Percentiles rank a stretch among this genome's conserved stretches.
Evolutionary conservation across 1,284 basidiomycete genomes (phyloP).

Genomic region (Cutaneotrichosporon spelunceum): DNA sequence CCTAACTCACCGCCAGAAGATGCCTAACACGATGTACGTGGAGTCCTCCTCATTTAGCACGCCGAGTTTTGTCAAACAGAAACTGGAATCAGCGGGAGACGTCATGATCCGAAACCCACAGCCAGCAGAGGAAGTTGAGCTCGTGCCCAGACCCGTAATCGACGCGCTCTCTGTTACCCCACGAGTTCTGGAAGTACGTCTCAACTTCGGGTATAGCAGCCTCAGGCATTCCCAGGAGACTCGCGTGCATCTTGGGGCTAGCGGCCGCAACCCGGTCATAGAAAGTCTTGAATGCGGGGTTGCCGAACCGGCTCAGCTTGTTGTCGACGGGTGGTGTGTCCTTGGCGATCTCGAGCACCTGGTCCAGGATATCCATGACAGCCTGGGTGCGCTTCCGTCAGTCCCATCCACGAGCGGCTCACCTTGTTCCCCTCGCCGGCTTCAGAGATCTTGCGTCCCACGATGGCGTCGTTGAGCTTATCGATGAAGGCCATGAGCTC

Average conservation of each 20-base stretch:
- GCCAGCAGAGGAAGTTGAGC: slow-evolving; percentile 93
- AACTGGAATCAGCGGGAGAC: slow-evolving; percentile 53
- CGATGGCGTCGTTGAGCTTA: slow-evolving; percentile 69
- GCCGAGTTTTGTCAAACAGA: slow-evolving; percentile 74
- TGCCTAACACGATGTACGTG: slow-evolving; percentile 70
- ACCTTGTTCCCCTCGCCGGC: slow-evolving; percentile 61
- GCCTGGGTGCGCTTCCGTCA: slow-evolving; percentile 60
- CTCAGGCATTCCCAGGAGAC: slow-evolving; percentile 60
- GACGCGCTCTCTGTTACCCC: slow-evolving; percentile 88
- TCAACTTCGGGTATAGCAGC: slow-evolving; percentile 66
- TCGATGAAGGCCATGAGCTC: slow-evolving; percentile 72
- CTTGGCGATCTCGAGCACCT: slow-evolving; percentile 65
- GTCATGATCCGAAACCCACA: slow-evolving; percentile 60
- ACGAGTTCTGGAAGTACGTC: slow-evolving; percentile 78
- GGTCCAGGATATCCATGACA: slow-evolving; percentile 63
- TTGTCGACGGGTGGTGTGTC: slow-evolving; percentile 84
- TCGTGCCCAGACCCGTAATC: slow-evolving; percentile 99
- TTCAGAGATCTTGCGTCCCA: slow-evolving; percentile 73
- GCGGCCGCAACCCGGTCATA: slow-evolving; percentile 77
- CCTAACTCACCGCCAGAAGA: slow-evolving; percentile 77
- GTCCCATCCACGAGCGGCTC: slow-evolving; percentile 35
- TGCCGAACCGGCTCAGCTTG: slow-evolving; percentile 88
- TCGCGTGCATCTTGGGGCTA: slow-evolving; percentile 55
- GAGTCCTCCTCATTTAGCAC: slow-evolving; percentile 68
- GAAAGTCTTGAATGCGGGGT: slow-evolving; percentile 91